phyloP scores from a whole-genome alignment of 352 stramenopile genomes.

The Thalassiosira mediterranea region DNA sequence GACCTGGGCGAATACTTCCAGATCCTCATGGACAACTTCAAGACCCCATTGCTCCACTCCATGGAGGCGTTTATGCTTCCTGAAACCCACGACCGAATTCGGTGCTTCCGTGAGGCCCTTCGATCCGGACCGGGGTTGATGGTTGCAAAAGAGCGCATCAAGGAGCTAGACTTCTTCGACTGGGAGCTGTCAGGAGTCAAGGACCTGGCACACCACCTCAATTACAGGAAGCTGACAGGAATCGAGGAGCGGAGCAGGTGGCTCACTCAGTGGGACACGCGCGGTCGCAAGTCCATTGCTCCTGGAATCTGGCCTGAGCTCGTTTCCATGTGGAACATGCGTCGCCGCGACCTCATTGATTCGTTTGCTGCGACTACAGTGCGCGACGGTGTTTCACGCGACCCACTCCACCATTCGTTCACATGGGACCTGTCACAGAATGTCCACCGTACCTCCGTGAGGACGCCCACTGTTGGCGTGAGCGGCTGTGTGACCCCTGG shows the following conservation, averaged over 20 bases:
- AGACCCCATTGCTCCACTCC: slow-evolving; percentile 53
- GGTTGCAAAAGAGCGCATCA: slow-evolving; percentile 55
- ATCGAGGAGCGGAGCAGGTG: slow-evolving; percentile 51
- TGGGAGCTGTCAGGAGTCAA: slow-evolving; percentile 54
- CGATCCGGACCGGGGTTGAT: slow-evolving; percentile 59
- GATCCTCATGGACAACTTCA: slow-evolving; percentile 58
- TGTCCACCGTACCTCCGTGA: slow-evolving; percentile 48
- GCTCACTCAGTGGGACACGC: slow-evolving; percentile 51
- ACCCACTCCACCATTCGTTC: slow-evolving; percentile 60
- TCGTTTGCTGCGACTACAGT: slow-evolving; percentile 36
- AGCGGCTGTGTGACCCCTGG: slow-evolving; percentile 73
- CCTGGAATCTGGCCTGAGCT: slow-evolving; percentile 55
- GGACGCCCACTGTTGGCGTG: slow-evolving; percentile 57
- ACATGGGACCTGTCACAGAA: slow-evolving; percentile 73
- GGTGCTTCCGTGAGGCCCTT: slow-evolving; percentile 62
- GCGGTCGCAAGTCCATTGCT: slow-evolving; percentile 37
- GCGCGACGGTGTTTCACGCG: slow-evolving; percentile 55
- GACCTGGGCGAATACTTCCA: slow-evolving; percentile 62
- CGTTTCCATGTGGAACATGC: slow-evolving; percentile 54
- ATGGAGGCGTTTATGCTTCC: slow-evolving; percentile 72
- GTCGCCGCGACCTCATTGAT: slow-evolving; percentile 54
- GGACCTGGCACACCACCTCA: slow-evolving; percentile 51
- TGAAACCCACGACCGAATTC: slow-evolving; percentile 62
- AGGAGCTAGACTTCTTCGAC: slow-evolving; percentile 63
- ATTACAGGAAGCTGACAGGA: slow-evolving; percentile 34